Percentiles rank a stretch among this genome's conserved stretches.
Conservation (phyloP, 768 basidiomycete genomes). For the Hygrophorus russula region DNA sequence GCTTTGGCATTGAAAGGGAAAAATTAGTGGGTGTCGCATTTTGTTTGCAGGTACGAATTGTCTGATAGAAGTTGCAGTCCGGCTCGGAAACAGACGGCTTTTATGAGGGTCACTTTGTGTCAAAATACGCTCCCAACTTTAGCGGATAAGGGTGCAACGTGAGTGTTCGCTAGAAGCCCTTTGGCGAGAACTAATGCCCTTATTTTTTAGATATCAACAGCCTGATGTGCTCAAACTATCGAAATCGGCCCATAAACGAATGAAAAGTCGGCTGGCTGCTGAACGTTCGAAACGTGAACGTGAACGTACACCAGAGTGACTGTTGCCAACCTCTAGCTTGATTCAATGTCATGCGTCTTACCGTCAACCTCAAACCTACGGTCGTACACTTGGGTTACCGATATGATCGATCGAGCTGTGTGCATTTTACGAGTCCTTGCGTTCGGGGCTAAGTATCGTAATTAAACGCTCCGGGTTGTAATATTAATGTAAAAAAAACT, state of each 20-base stretch:
- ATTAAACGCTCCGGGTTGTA: too few species aligned
- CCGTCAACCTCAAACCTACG: too few species aligned
- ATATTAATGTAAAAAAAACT: too few species aligned
- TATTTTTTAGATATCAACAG: neutral
- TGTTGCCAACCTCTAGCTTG: too few species aligned
- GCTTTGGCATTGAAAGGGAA: neutral
- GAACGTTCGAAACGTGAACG: too few species aligned
- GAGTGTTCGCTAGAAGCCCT: neutral
- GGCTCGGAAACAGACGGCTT: neutral
- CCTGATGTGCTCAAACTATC: neutral
- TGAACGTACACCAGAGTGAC: too few species aligned
- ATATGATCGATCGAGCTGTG: too few species aligned
- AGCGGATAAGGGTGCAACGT: neutral
- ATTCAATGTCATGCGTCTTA: too few species aligned
- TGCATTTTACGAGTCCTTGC: too few species aligned
- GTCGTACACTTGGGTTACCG: too few species aligned
- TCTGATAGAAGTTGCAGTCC: neutral
- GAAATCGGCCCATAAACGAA: neutral
- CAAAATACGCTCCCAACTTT: neutral
- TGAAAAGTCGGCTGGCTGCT: neutral
- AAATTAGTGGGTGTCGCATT: neutral
- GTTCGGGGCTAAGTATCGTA: too few species aligned
- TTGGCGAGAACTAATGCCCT: neutral
- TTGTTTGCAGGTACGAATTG: neutral
- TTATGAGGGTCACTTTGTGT: conserved; percentile 2